Evolutionary conservation across 345 rosid species (phyloP).

Genomic region (Salix viminalis): DNA sequence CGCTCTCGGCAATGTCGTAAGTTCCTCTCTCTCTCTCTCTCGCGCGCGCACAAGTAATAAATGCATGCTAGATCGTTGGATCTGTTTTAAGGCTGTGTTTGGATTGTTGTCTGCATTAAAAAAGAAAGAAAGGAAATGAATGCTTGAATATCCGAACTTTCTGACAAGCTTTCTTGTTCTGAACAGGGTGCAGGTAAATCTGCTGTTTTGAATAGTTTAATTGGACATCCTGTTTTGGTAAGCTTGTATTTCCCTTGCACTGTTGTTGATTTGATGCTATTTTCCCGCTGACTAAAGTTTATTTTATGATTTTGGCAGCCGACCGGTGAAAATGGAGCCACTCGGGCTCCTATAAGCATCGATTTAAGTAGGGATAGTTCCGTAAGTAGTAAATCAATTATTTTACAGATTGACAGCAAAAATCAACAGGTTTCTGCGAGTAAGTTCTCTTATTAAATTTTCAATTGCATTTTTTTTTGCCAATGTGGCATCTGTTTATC

Average conservation of each 20-base stretch:
- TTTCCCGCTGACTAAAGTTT: neutral
- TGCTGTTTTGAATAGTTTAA: conserved; percentile 82
- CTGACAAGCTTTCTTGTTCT: neutral
- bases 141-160: neutral
- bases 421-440: conserved; percentile 95
- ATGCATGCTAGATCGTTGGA: conserved; percentile 10
- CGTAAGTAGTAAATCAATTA: conserved; percentile 67
- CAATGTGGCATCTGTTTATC: neutral
- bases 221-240: conserved; percentile 96
- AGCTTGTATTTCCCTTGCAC: conserved; percentile 23
- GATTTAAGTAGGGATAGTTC: conserved; percentile 70
- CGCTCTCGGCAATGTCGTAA: conserved; percentile 83
- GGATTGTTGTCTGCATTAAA: neutral
- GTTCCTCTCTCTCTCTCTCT: conserved; percentile 19
- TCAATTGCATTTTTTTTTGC: neutral
- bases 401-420: conserved; percentile 81
- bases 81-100: conserved; percentile 11
- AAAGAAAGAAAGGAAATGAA: neutral
- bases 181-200: conserved; percentile 98
- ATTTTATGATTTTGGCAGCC: conserved; percentile 49
- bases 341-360: conserved; percentile 82
- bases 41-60: neutral
- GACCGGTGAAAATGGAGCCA: conserved; percentile 99
- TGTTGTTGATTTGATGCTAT: conserved; percentile 1
- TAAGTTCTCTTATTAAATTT: conserved; percentile 30